Conservation (phyloP, 2,329 filamentous ascomycete species). For the Microdochium nivale region DNA sequence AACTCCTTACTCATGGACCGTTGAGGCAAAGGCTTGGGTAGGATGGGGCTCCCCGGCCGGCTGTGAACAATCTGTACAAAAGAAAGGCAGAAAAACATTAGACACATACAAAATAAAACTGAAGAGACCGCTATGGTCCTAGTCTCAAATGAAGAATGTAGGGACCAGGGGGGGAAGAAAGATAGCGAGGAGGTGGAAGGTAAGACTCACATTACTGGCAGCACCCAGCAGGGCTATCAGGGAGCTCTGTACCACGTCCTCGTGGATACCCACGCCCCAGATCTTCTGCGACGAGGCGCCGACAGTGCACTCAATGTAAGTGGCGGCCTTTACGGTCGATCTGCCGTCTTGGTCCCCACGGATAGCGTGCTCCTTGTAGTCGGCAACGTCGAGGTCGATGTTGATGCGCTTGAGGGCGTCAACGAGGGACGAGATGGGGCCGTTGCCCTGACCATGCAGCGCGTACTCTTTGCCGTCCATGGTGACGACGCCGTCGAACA, state of each 20-base stretch:
- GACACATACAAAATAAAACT: too few species aligned
- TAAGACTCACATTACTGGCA: constrained; percentile 67
- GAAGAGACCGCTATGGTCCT: too few species aligned
- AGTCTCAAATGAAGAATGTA: too few species aligned
- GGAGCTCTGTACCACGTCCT: constrained; percentile 85
- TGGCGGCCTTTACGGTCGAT: constrained; percentile 93
- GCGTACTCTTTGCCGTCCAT: constrained; percentile 74
- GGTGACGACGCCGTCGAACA: constrained; percentile 77
- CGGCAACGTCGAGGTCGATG: constrained; percentile 80
- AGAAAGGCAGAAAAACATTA: neutral
- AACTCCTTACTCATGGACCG: constrained; percentile 33
- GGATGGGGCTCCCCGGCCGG: constrained; percentile 58
- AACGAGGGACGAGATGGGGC: constrained; percentile 81
- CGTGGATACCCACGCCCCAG: constrained; percentile 87
- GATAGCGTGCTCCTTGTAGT: constrained; percentile 96
- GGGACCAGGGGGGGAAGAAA: too few species aligned
- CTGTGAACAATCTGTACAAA: constrained; percentile 59
- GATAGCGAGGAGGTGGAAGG: neutral
- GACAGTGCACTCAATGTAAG: constrained; percentile 83
- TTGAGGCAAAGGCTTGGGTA: constrained; percentile 48
- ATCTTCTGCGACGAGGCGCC: constrained; percentile 60
- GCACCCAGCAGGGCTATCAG: constrained; percentile 79
- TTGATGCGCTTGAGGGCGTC: constrained; percentile 71
- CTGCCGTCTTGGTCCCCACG: constrained; percentile 74
- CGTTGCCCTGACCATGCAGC: constrained; percentile 75